Base-by-base conservation (phyloP, 2,329 filamentous ascomycete genomes). In the Aspergillus sclerotialis region DNA sequence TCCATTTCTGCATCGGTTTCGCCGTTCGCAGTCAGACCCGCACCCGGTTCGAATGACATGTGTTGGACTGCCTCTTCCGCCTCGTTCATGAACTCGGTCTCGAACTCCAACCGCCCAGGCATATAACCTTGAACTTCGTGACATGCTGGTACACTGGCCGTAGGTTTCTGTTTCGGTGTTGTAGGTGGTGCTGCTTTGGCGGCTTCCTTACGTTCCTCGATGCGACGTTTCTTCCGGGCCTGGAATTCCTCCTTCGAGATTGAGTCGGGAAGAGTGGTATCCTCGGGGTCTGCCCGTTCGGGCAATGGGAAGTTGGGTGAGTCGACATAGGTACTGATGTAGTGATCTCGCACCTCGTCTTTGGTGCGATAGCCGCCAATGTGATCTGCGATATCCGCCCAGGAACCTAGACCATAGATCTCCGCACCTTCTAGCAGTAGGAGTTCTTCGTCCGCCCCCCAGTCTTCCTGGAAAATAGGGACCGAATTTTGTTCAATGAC, bases 401-500 rank as follows among this genome's bases (percentile, higher is more conserved):
- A 98, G 14, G 90, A 96, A 3, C 92, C 92, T 32, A 98, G 69
- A 0, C 92, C 92, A 56, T 98, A 98, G 38, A 87, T 94, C 62
- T 98, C 92, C 8, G 87, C 88, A 14, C 92, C 92, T 65, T 98
- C 92, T 1, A 98, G 66, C 34, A 98, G 68, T 4, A 96, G 68
- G n/a, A 96, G 65, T 61, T 98, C 92, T 59, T 98, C 92, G 56
- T 98, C 92, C 15, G 92, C 92, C 33, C 92, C 92, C 92, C 92
- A 98, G 55, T 94, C 89, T 38, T 78, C 76, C 46, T 89, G 82
- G 53, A 94, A 98, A 38, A 98, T 96, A 1, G 92, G 92, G 32
- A 98, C 94, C 0, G 90, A 95, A 56, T 98, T 94, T 54, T 96
- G 92, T 61, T 98, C 92, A 46, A 98, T 95, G 21, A 98, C 92